These are phyloP conservation scores for Colletotrichum abscissum DNA, from an alignment of 2,329 filamentous ascomycete genomes.

Conservation along the genomic window DNA sequence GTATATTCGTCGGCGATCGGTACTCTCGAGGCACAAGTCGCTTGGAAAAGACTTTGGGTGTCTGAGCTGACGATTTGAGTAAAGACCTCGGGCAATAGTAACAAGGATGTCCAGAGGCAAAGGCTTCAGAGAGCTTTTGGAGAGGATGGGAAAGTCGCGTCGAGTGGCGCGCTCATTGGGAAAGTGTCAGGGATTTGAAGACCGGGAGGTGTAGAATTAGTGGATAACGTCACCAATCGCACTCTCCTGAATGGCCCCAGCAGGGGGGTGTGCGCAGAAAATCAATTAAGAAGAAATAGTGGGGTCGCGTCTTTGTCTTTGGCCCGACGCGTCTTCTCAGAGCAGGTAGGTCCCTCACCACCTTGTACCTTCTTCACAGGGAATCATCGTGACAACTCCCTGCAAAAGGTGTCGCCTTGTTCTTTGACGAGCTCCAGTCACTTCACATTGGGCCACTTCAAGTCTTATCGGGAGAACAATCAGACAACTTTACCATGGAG, in stretches of 20 bases:
- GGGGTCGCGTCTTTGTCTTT: constrained; percentile 19
- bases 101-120: background rate
- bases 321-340: constrained; percentile 17
- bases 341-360: background rate
- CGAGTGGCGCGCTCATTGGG: constrained; percentile 23
- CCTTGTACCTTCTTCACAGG: background rate
- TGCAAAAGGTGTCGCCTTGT: background rate
- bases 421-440: background rate
- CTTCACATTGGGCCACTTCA: background rate
- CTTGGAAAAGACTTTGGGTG: background rate
- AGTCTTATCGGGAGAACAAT: background rate
- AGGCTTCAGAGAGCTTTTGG: background rate
- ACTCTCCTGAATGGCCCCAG: background rate
- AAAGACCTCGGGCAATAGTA: background rate
- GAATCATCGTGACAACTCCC: background rate
- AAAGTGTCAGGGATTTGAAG: background rate
- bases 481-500: constrained; percentile 53
- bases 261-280: constrained; percentile 8
- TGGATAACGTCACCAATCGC: constrained; percentile 21
- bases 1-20: background rate
- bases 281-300: constrained; percentile 28
- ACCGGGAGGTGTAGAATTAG: background rate
- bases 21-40: background rate
- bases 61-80: background rate
- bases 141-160: constrained; percentile 21